These are phyloP conservation scores for Dictyostelium capitatum DNA, from an alignment of 78 protist species.

Conservation along the genomic window DNA sequence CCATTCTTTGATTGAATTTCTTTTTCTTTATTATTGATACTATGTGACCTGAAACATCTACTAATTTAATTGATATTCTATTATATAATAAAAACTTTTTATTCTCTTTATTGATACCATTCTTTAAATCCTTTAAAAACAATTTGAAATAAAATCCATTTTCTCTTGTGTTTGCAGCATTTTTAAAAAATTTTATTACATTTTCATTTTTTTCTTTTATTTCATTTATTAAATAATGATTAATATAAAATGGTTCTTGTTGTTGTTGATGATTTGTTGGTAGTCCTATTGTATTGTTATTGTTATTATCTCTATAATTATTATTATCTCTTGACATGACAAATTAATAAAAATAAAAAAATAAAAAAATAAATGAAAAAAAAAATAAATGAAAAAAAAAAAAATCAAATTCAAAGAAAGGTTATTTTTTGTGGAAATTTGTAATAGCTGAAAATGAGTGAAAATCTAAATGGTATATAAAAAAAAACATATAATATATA, in stretches of 20 bases:
- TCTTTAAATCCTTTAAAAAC: background rate
- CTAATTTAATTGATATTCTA: background rate
- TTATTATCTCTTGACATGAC: background rate
- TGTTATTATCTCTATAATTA: background rate
- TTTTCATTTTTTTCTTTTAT: background rate
- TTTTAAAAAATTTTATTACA: background rate
- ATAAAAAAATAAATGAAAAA: too few relatives aligned
- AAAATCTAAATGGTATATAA: too few relatives aligned
- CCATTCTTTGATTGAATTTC: background rate
- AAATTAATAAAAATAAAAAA: too few relatives aligned
- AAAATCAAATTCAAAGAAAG: too few relatives aligned
- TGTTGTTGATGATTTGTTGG: background rate
- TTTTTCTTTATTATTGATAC: background rate
- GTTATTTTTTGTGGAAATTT: too few relatives aligned
- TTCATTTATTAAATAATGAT: background rate
- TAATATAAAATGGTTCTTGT: background rate
- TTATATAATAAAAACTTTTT: background rate
- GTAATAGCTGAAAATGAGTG: background rate
- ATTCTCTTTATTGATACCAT: background rate
- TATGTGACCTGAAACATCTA: background rate
- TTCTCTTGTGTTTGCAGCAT: background rate
- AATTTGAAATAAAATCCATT: background rate
- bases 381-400: too few relatives aligned
- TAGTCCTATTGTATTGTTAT: background rate
- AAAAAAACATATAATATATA: background rate